These are phyloP conservation scores for Pilasporangium apinafurcum DNA, from an alignment of 352 stramenopile species.

Conservation along the genomic window DNA sequence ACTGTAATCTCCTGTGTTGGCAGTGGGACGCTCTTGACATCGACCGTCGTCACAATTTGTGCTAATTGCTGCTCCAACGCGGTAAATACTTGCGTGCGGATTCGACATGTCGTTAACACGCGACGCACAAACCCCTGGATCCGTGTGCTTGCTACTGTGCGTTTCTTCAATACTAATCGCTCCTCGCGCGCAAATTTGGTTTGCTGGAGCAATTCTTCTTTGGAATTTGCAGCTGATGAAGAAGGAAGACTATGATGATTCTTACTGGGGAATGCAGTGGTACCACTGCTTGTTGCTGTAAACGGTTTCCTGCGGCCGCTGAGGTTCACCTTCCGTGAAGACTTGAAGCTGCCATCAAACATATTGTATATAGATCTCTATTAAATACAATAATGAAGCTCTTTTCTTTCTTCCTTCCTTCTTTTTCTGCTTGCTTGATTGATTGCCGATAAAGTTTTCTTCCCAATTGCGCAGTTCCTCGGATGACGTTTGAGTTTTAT, in stretches of 20 bases:
- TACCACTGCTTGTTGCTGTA: constrained; percentile 16
- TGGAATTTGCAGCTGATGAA: constrained; percentile 16
- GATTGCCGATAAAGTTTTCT: not conserved
- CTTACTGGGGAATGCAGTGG: not conserved
- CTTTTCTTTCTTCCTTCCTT: not conserved
- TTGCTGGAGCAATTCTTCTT: constrained; percentile 52
- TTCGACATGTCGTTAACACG: constrained; percentile 10
- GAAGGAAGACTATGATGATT: not conserved
- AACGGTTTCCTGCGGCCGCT: constrained; percentile 45
- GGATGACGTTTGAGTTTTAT: too few species aligned
- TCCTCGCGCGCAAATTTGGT: constrained; percentile 48
- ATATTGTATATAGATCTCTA: too few species aligned
- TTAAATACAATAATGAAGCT: too few species aligned
- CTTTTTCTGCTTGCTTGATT: not conserved
- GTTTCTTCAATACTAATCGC: constrained; percentile 33
- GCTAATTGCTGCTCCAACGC: constrained; percentile 36
- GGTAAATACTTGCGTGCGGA: constrained; percentile 22
- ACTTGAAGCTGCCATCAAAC: constrained; percentile 74
- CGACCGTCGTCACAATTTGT: constrained; percentile 11
- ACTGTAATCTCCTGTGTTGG: constrained; percentile 13
- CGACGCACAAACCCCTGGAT: constrained; percentile 48
- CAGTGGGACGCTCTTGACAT: constrained; percentile 27
- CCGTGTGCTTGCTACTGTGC: constrained; percentile 27
- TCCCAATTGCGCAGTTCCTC: not conserved
- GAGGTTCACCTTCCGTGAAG: constrained; percentile 60